A percentile compares a stretch with the other conserved stretches of the same genome.
Conservation (phyloP, 2,329 filamentous ascomycete species). For the Clonostachys sp. region DNA sequence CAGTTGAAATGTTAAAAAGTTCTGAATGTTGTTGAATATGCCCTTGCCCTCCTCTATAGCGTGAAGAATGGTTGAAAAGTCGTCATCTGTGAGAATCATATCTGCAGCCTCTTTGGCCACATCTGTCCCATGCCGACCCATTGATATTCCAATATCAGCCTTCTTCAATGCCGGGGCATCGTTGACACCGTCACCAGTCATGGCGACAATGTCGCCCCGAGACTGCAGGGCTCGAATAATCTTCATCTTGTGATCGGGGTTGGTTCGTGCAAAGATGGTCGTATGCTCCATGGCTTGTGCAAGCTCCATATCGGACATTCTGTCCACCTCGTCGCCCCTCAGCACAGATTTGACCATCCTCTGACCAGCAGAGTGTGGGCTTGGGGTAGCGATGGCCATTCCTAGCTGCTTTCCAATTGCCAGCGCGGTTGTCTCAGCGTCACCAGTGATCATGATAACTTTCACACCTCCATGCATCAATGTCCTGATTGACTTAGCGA, state of each 20-base stretch:
- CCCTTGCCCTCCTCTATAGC: slow-evolving; percentile 99
- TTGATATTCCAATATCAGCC: slow-evolving; percentile 95
- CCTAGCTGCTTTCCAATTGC: slow-evolving; percentile 94
- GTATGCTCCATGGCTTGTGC: slow-evolving; percentile 81
- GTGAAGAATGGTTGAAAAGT: slow-evolving; percentile 85
- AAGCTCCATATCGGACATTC: slow-evolving; percentile 82
- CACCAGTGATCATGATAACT: slow-evolving; percentile 98
- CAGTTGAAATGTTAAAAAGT: slow-evolving; percentile 97
- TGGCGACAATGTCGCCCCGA: slow-evolving; percentile 93
- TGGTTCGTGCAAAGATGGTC: slow-evolving; percentile 93
- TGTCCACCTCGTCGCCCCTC: slow-evolving; percentile 86
- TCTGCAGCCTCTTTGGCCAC: slow-evolving; percentile 96
- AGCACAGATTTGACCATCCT: slow-evolving; percentile 68
- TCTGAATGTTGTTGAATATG: slow-evolving; percentile 99
- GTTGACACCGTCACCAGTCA: slow-evolving; percentile 98
- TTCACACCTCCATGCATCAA: slow-evolving; percentile 93
- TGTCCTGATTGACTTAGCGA: slow-evolving; percentile 81
- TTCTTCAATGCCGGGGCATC: slow-evolving; percentile 95
- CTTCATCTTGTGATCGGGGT: slow-evolving; percentile 96
- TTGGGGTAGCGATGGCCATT: slow-evolving; percentile 68
- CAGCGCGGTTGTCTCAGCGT: slow-evolving; percentile 89
- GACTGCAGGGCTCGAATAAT: slow-evolving; percentile 89
- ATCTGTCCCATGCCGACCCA: slow-evolving; percentile 92
- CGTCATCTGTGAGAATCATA: slow-evolving; percentile 87
- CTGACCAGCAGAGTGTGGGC: slow-evolving; percentile 47